Evolutionary conservation across 371 early-diverging fungal species (phyloP).

Genomic region (Amoeboaphelidium protococcarum): DNA sequence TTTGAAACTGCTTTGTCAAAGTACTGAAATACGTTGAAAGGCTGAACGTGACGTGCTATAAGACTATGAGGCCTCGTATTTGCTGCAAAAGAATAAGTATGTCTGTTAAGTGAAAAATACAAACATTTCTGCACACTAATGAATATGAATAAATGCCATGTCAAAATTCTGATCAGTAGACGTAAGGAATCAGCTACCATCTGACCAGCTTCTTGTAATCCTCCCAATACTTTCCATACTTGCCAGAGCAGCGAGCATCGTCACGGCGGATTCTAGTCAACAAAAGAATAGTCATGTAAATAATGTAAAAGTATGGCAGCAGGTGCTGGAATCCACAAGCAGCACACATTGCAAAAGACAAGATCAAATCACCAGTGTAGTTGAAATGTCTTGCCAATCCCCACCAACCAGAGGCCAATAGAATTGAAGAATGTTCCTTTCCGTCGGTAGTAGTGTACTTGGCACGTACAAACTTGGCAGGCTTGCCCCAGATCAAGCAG

Average conservation of each 20-base stretch:
- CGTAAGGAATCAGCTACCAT: slow-evolving; percentile 25
- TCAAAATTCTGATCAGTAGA: no score
- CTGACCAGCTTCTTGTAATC: slow-evolving; percentile 28
- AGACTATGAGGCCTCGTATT: no score
- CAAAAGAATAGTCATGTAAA: slow-evolving; percentile 38
- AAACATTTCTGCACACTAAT: no score
- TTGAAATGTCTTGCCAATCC: slow-evolving; percentile 53
- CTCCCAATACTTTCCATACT: slow-evolving; percentile 49
- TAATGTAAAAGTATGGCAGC: slow-evolving; percentile 38
- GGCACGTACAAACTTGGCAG: slow-evolving; percentile 35
- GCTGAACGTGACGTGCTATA: no score
- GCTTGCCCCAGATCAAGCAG: slow-evolving; percentile 44
- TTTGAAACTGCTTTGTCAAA: no score
- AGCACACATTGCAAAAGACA: slow-evolving; percentile 34
- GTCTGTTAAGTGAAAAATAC: no score
- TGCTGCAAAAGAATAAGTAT: no score
- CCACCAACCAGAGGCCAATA: slow-evolving; percentile 48
- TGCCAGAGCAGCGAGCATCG: slow-evolving; percentile 29
- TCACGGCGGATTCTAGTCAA: slow-evolving; percentile 32
- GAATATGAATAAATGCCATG: no score
- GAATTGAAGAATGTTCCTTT: slow-evolving; percentile 25
- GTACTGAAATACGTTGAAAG: no score
- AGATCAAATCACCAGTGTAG: slow-evolving; percentile 42
- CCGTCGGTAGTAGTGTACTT: slow-evolving; percentile 39
- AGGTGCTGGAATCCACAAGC: slow-evolving; percentile 26